Evolutionary conservation across 1,284 basidiomycete genomes (phyloP), one percentile per base, ranked within the genome.

Genomic region (Cryptococcus neoformans): DNA sequence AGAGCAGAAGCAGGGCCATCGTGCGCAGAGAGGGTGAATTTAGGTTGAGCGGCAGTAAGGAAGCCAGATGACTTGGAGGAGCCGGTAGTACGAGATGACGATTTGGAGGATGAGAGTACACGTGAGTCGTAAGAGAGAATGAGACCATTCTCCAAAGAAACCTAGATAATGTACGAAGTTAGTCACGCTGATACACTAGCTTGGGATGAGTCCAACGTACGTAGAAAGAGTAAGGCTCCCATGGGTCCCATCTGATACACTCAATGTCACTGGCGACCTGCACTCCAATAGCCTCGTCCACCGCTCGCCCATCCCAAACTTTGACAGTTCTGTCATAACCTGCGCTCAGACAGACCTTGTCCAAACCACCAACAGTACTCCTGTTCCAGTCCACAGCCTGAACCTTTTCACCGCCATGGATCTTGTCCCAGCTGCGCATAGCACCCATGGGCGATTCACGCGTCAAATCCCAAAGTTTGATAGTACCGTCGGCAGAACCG

Each of bases 351-450:
- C 99, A 80, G 40, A 95, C 90, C 10, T 87, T 89, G 35, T 94
- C 90, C 56, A 73, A 58, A 0, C 65, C 68, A 5, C 65, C 68
- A 8, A 51, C 56, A 54, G 92, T 88, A 56, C 84, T 83, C 41
- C 84, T 82, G 75, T 96, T 96, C 96, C 96, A 99, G 70, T 95
- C 89, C 3, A 99, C 92, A 4, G 89, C 87, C 78, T 98, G 94
- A n/a, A 99, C 91, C 80, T 97, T 98, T 78, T 97, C 94, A 16
- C 75, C 75, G 68, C 86, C 88, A 78, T 99, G 96, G 39, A 93
- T 80, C 44, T 81, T 65, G 53, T 73, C 85, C 76, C 96, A 99
- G 63, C 88, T 92, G 55, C 92, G 82, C 69, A 97, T 84, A 8
- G 92, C 83, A 6, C 71, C 65, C 61, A 77, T 77, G 1, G 79